phyloP scores from a whole-genome alignment of 495 filamentous ascomycete species.

The Penicillium subrubescens region DNA sequence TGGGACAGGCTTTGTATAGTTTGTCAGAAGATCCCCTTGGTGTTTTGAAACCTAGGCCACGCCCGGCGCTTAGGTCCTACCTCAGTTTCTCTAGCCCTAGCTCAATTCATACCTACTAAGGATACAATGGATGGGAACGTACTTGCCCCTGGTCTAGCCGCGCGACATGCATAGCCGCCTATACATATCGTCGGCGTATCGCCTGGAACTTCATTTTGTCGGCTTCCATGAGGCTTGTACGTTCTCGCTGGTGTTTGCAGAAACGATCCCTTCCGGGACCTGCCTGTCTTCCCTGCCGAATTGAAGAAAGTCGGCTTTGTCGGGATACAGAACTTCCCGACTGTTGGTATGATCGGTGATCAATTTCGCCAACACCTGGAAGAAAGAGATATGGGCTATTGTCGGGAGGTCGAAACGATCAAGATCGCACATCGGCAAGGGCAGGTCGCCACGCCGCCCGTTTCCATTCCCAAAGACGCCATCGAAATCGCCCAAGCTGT shows the following conservation, averaged over 20 bases:
- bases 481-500: slow-evolving; percentile 61
- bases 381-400: slow-evolving; percentile 71
- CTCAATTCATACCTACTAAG: too few species aligned
- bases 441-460: slow-evolving; percentile 68
- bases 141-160: too few species aligned
- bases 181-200: too few species aligned
- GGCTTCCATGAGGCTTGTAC: background rate
- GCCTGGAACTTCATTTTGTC: too few species aligned
- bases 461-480: slow-evolving; percentile 62
- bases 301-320: slow-evolving; percentile 61
- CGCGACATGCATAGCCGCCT: too few species aligned
- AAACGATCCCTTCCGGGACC: slow-evolving; percentile 64
- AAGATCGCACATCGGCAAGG: slow-evolving; percentile 55
- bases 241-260: slow-evolving; percentile 69
- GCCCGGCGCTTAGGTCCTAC: too few species aligned
- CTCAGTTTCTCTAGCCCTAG: too few species aligned
- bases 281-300: slow-evolving; percentile 57
- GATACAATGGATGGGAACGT: too few species aligned
- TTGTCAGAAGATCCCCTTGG: too few species aligned
- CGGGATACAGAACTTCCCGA: slow-evolving; percentile 74
- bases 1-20: too few species aligned
- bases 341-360: slow-evolving; percentile 71
- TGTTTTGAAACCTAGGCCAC: too few species aligned
- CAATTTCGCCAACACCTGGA: slow-evolving; percentile 66
- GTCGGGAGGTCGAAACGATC: slow-evolving; percentile 66